Evolutionary conservation across 495 filamentous ascomycete genomes (phyloP).

Genomic region (Penicillium egyptiacum): DNA sequence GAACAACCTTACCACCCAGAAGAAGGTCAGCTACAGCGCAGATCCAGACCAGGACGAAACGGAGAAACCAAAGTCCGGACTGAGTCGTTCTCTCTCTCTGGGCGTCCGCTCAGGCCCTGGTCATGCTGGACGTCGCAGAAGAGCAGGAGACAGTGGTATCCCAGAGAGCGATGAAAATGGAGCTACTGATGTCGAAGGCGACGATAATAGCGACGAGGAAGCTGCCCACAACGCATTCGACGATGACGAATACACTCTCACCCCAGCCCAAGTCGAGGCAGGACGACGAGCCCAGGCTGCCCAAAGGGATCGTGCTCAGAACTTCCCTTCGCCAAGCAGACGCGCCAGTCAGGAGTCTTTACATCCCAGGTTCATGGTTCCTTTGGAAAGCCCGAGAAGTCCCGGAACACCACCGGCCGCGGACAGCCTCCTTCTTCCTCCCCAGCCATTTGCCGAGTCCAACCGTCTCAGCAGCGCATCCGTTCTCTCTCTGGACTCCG

Average conservation of each 20-base stretch:
- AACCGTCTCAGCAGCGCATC: constrained; percentile 46
- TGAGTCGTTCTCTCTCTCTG: constrained; percentile 45
- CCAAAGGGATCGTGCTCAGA: constrained; percentile 15
- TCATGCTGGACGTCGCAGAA: constrained; percentile 34
- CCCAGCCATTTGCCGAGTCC: constrained; percentile 29
- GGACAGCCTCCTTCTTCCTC: constrained; percentile 38
- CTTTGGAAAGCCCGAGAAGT: constrained; percentile 10
- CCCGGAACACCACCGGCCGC: constrained; percentile 34
- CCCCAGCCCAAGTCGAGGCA: constrained; percentile 41
- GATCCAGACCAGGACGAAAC: constrained; percentile 37
- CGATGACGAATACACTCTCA: constrained; percentile 48
- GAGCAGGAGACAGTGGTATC: neutral
- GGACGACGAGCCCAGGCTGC: constrained; percentile 34
- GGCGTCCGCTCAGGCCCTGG: constrained; percentile 49
- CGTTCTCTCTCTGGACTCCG: constrained; percentile 54
- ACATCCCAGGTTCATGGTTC: constrained; percentile 17
- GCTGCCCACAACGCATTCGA: constrained; percentile 39
- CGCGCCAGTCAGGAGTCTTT: constrained; percentile 36
- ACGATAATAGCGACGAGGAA: constrained; percentile 47
- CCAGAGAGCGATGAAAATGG: constrained; percentile 24
- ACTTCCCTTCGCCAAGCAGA: constrained; percentile 14
- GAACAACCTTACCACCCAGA: constrained; percentile 45
- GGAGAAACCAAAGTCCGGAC: constrained; percentile 38
- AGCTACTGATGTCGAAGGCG: constrained; percentile 30
- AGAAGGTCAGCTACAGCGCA: constrained; percentile 47